phyloP scores from a whole-genome alignment of 2,329 filamentous ascomycete genomes.

The Cercospora canescens region DNA sequence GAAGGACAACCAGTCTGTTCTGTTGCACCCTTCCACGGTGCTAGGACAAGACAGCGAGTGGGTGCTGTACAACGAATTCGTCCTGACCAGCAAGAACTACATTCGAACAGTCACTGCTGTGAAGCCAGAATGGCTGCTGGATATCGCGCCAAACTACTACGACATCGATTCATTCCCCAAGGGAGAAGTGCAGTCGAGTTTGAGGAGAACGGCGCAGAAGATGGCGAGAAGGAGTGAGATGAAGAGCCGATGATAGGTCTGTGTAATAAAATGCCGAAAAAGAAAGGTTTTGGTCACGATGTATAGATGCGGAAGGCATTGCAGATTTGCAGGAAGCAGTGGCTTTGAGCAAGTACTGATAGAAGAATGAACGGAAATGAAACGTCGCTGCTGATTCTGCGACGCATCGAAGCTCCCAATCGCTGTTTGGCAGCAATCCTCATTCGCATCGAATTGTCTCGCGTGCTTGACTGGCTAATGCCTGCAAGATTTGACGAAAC shows the following conservation, averaged over 20 bases:
- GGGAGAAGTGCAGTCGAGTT: constrained; percentile 75
- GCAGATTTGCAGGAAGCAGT: neutral
- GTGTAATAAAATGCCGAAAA: neutral
- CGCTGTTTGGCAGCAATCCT: neutral
- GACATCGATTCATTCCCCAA: constrained; percentile 79
- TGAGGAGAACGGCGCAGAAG: constrained; percentile 41
- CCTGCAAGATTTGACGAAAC: too few relatives aligned
- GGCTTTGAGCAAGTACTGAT: neutral
- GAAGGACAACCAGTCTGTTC: constrained; percentile 92
- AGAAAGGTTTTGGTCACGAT: neutral
- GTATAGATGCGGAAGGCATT: neutral
- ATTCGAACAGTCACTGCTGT: constrained; percentile 91
- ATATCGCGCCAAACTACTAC: constrained; percentile 93
- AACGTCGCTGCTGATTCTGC: neutral
- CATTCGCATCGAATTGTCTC: neutral
- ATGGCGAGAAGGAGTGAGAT: constrained; percentile 17
- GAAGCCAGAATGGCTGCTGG: constrained; percentile 90
- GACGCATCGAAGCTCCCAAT: too few relatives aligned
- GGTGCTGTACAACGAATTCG: constrained; percentile 98
- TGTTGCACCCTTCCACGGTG: constrained; percentile 91
- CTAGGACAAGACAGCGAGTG: constrained; percentile 87
- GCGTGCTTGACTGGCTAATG: too few relatives aligned
- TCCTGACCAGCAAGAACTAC: constrained; percentile 97
- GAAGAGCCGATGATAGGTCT: neutral
- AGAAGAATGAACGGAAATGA: neutral